Conservation (phyloP, 2,329 filamentous ascomycete genomes). For the Polychaeton citri region DNA sequence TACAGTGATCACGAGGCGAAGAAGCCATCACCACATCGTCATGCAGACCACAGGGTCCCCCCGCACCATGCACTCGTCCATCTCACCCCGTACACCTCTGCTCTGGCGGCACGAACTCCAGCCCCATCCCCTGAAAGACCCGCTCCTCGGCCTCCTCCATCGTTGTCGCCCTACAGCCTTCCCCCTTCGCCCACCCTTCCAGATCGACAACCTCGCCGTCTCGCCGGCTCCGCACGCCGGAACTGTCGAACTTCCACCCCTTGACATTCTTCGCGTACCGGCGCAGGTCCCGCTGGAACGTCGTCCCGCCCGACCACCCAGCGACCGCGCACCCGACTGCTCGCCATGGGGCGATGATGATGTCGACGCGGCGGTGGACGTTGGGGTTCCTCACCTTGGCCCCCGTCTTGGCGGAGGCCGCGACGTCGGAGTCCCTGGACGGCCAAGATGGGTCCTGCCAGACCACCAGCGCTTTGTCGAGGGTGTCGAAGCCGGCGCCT, state of each 20-base stretch:
- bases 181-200: conserved; percentile 57
- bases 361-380: conserved; percentile 75
- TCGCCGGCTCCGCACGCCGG: conserved; percentile 57
- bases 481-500: conserved; percentile 62
- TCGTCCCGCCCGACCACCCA: conserved; percentile 80
- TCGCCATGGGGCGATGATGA: conserved; percentile 79
- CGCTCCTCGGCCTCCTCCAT: conserved; percentile 64
- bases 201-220: conserved; percentile 63
- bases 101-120: conserved; percentile 35
- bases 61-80: too few species aligned
- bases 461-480: conserved; percentile 86
- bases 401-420: conserved; percentile 7
- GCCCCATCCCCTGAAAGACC: conserved; percentile 63
- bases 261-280: conserved; percentile 62
- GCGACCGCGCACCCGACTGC: conserved; percentile 78
- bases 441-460: conserved; percentile 59
- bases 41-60: too few species aligned
- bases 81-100: conserved; percentile 32
- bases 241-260: conserved; percentile 79
- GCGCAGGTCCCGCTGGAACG: conserved; percentile 76
- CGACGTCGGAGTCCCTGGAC: conserved; percentile 23
- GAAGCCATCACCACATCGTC: too few species aligned
- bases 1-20: too few species aligned
- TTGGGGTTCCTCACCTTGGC: conserved; percentile 49
- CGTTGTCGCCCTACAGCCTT: conserved; percentile 24